Conservation (phyloP, 306 rosid genomes). For the Cicer arietinum region DNA sequence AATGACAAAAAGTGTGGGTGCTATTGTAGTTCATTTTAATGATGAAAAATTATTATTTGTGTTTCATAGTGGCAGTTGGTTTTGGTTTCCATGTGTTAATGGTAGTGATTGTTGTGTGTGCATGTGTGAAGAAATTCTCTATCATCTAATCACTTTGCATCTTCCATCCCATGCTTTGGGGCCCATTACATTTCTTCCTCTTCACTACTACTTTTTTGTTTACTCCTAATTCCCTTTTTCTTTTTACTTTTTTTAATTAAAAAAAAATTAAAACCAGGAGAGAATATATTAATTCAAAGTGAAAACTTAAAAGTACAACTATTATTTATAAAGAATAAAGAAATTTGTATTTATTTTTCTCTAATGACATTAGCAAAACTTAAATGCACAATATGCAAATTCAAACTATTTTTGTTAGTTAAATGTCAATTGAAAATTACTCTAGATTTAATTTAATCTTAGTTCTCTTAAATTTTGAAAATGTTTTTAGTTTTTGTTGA, state of each 20-base stretch:
- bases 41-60: conserved; percentile 64
- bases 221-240: neutral
- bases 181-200: conserved; percentile 57
- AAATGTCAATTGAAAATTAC: neutral
- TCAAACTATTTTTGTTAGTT: too few species aligned
- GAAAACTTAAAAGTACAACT: too few species aligned
- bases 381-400: too few species aligned
- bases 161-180: conserved; percentile 51
- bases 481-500: neutral
- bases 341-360: too few species aligned
- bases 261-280: too few species aligned
- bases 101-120: conserved; percentile 53
- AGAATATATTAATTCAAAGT: too few species aligned
- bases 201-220: conserved; percentile 38
- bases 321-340: too few species aligned
- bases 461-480: neutral
- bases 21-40: conserved; percentile 55
- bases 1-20: conserved; percentile 64
- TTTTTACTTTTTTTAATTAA: neutral
- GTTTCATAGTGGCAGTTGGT: conserved; percentile 60
- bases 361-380: too few species aligned
- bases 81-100: conserved; percentile 73
- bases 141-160: conserved; percentile 36
- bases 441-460: neutral
- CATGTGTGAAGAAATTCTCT: conserved; percentile 27